Percentiles rank a stretch among this genome's conserved stretches.
phyloP scores from a whole-genome alignment of 1,284 basidiomycete species.

The Rhodotorula sp. region DNA sequence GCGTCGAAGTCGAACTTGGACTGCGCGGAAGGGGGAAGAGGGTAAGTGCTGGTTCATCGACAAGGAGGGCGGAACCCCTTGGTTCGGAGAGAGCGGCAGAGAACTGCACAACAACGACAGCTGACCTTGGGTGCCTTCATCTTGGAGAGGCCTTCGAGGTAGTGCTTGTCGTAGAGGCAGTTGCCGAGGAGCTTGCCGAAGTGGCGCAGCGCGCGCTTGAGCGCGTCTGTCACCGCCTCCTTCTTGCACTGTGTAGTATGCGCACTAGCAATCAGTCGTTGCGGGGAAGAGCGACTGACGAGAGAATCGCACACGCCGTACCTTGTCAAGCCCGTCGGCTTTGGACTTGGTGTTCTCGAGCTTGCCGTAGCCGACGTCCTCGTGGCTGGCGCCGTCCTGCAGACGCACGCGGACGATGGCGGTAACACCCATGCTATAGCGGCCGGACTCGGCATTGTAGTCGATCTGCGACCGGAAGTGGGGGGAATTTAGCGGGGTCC shows the following conservation, averaged over 20 bases:
- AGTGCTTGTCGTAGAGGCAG: constrained; percentile 91
- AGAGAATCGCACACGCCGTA: constrained; percentile 51
- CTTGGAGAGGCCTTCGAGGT: constrained; percentile 79
- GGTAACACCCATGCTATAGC: constrained; percentile 74
- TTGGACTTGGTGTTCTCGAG: constrained; percentile 83
- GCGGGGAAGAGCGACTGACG: not conserved
- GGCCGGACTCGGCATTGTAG: constrained; percentile 64
- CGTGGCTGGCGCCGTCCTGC: constrained; percentile 84
- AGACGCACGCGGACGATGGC: constrained; percentile 85
- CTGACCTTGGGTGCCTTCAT: constrained; percentile 77
- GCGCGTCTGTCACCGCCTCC: constrained; percentile 91
- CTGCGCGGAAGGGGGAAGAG: constrained; percentile 51
- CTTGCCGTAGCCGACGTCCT: constrained; percentile 89
- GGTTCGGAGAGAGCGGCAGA: not conserved
- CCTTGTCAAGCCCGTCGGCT: constrained; percentile 87
- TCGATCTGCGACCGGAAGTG: constrained; percentile 57
- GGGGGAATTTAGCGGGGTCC: not conserved
- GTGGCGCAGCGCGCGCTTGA: constrained; percentile 85
- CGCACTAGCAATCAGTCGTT: not conserved
- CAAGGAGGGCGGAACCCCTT: too few relatives aligned
- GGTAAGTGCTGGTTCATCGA: not conserved
- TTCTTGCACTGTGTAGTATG: constrained; percentile 76
- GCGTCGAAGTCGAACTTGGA: constrained; percentile 73
- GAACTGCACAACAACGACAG: too few relatives aligned
- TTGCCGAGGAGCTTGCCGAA: constrained; percentile 95